phyloP scores from a whole-genome alignment of 108 stramenopile genomes.

The Cyclostephanos invisitatus region DNA sequence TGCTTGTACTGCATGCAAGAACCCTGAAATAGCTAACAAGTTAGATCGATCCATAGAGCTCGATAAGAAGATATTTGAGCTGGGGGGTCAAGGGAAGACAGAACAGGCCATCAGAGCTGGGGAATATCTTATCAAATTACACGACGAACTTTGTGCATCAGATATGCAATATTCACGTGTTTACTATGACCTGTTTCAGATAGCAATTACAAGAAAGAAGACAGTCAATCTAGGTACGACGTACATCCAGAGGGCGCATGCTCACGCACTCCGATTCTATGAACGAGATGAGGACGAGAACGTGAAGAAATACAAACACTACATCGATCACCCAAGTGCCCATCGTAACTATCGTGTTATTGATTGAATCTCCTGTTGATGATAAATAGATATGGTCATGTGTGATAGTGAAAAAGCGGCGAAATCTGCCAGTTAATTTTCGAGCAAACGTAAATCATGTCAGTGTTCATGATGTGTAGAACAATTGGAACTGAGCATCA shows the following conservation, averaged over 20 bases:
- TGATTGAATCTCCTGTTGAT: neutral
- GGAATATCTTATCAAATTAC: constrained; percentile 9
- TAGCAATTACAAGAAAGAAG: constrained; percentile 9
- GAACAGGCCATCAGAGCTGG: constrained; percentile 10
- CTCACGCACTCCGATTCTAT: constrained; percentile 12
- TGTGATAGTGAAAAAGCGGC: too few relatives aligned
- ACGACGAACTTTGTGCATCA: constrained; percentile 4
- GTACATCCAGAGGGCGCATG: neutral
- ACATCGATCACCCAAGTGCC: neutral
- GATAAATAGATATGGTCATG: neutral
- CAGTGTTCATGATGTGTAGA: too few relatives aligned
- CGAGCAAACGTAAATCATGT: too few relatives aligned
- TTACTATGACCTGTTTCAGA: constrained; percentile 18
- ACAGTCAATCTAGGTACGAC: constrained; percentile 3
- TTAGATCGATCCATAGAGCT: constrained; percentile 11
- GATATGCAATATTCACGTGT: constrained; percentile 6
- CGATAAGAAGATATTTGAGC: constrained; percentile 9
- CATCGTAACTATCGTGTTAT: constrained; percentile 5
- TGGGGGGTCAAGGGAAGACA: constrained; percentile 2
- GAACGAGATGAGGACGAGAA: constrained; percentile 7
- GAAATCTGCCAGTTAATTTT: too few relatives aligned
- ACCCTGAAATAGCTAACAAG: constrained; percentile 12
- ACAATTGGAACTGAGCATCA: too few relatives aligned
- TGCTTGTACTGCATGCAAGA: constrained; percentile 9
- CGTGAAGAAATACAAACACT: constrained; percentile 6